Conservation (phyloP, 345 rosid genomes). For the Eucalyptus guilfoylei region DNA sequence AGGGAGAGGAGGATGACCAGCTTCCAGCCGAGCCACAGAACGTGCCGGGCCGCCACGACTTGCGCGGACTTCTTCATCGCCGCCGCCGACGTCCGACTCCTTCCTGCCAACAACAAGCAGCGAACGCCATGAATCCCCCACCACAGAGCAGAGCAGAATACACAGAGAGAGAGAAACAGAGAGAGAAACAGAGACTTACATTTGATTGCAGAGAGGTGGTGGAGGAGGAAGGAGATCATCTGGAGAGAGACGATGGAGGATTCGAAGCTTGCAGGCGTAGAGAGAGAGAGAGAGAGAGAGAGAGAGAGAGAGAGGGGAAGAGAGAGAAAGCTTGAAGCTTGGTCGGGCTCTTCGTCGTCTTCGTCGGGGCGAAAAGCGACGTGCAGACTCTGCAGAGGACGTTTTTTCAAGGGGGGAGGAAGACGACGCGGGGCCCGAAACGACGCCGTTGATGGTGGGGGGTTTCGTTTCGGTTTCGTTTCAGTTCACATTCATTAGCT, state of each 20-base stretch:
- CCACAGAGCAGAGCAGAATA: background rate
- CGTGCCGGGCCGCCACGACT: constrained; percentile 11
- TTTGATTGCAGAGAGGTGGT: background rate
- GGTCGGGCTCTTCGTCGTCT: background rate
- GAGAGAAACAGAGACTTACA: background rate
- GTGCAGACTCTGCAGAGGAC: background rate
- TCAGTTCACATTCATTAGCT: background rate
- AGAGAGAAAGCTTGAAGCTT: background rate
- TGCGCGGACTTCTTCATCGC: constrained; percentile 40
- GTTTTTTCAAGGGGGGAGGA: background rate
- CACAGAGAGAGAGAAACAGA: background rate
- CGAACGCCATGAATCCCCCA: background rate
- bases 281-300: background rate
- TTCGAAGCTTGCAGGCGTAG: background rate
- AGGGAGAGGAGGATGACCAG: constrained; percentile 35
- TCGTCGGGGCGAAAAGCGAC: background rate
- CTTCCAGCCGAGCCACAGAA: constrained; percentile 56
- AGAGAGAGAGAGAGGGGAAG: background rate
- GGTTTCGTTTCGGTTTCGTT: background rate
- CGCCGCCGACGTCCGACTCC: background rate
- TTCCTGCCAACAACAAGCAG: background rate
- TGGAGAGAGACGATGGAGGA: background rate
- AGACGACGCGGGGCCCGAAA: background rate
- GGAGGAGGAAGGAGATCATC: background rate
- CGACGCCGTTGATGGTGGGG: background rate